Conservation (phyloP, 2,329 filamentous ascomycete genomes). For the Penicillium sp. region DNA sequence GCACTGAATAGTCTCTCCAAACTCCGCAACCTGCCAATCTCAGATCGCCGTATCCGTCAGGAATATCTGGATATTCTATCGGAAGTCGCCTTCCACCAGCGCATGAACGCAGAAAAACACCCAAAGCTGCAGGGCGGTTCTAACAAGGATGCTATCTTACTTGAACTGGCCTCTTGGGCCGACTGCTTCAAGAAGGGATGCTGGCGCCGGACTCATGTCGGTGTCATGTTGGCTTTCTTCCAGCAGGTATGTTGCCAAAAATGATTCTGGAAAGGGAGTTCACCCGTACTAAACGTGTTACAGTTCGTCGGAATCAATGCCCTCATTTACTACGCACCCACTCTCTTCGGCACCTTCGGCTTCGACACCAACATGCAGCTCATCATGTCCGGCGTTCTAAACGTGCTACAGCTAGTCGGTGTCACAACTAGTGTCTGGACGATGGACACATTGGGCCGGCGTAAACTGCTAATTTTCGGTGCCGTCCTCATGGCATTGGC, state of each 20-base stretch:
- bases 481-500: constrained; percentile 51
- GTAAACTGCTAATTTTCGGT: constrained; percentile 52
- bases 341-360: constrained; percentile 59
- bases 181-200: constrained; percentile 57
- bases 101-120: constrained; percentile 48
- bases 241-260: constrained; percentile 47
- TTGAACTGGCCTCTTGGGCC: constrained; percentile 54
- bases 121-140: constrained; percentile 41
- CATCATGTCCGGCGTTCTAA: constrained; percentile 58
- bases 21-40: constrained; percentile 54
- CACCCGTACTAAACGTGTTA: constrained; percentile 10
- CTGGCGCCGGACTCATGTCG: constrained; percentile 57
- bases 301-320: constrained; percentile 59
- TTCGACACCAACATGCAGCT: constrained; percentile 52
- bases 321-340: constrained; percentile 64
- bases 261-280: no score
- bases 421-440: constrained; percentile 54
- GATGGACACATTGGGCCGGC: constrained; percentile 54
- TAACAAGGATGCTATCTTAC: constrained; percentile 43
- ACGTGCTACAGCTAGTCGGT: constrained; percentile 55
- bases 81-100: constrained; percentile 57
- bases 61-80: constrained; percentile 58
- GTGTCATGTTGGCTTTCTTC: constrained; percentile 61
- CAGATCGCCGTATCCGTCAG: constrained; percentile 55
- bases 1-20: constrained; percentile 53